Conservation (phyloP, 2,329 filamentous ascomycete genomes). For the Pseudonectria foliicola region DNA sequence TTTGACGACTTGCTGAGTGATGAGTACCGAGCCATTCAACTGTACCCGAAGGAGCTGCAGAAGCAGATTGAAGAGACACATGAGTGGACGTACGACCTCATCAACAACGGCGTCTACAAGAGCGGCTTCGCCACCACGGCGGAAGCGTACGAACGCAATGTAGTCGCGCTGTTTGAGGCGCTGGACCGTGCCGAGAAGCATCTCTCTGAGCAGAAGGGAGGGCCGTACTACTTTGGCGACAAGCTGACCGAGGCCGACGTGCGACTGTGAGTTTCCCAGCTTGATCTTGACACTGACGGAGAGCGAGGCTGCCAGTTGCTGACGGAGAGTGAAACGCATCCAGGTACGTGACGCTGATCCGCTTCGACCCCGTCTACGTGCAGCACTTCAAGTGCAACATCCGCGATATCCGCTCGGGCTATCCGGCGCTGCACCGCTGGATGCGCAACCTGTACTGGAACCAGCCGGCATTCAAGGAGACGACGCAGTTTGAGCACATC, state of each 20-base stretch:
- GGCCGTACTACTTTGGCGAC: conserved; percentile 70
- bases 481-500: conserved; percentile 92
- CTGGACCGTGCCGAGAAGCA: conserved; percentile 72
- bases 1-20: conserved; percentile 67
- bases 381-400: conserved; percentile 88
- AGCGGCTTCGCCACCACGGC: conserved; percentile 80
- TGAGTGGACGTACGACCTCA: conserved; percentile 69
- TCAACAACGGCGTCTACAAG: conserved; percentile 69
- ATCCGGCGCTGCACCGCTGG: conserved; percentile 76
- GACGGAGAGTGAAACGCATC: conserved; percentile 7
- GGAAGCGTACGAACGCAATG: conserved; percentile 71
- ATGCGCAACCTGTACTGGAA: conserved; percentile 81
- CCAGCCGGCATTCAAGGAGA: conserved; percentile 66
- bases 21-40: conserved; percentile 52
- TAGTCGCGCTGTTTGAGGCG: conserved; percentile 63
- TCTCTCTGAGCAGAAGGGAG: conserved; percentile 40
- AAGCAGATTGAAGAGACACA: conserved; percentile 68
- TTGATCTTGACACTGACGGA: too few relatives aligned
- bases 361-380: conserved; percentile 75
- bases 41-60: conserved; percentile 61
- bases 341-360: conserved; percentile 61
- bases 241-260: conserved; percentile 76
- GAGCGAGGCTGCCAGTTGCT: not conserved
- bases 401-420: conserved; percentile 75
- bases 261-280: conserved; percentile 45